Evolutionary conservation across 192 early-diverging fungal species (phyloP).

Genomic region (Tieghemiomyces parasiticus): DNA sequence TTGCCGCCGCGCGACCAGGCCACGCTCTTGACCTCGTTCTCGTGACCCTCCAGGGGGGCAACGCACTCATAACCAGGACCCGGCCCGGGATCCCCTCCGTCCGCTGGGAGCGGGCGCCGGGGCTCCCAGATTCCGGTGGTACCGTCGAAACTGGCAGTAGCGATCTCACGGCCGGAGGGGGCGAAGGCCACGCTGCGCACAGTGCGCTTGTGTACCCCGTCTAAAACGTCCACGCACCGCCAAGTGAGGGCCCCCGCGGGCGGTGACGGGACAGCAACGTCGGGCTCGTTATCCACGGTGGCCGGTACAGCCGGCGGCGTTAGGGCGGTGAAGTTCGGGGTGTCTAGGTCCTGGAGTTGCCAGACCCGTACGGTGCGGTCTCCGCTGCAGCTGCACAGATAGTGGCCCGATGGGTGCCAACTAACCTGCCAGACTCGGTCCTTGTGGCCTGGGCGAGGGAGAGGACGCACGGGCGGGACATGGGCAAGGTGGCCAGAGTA

Average conservation of each 20-base stretch:
- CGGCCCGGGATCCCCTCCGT: conserved; percentile 29
- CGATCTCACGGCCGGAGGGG: conserved; percentile 50
- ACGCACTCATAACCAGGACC: conserved; percentile 64
- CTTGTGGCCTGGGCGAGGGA: conserved; percentile 40
- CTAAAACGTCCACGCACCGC: conserved; percentile 55
- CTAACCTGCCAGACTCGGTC: conserved; percentile 77
- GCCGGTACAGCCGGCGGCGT: not conserved
- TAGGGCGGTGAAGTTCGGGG: not conserved
- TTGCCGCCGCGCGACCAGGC: conserved; percentile 70
- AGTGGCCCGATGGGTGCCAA: conserved; percentile 63
- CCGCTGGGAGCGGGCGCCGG: not conserved
- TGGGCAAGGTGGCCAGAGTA: not conserved
- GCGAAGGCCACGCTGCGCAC: conserved; percentile 80
- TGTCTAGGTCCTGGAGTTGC: conserved; percentile 14
- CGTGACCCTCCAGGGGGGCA: conserved; percentile 92
- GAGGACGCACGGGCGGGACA: not conserved
- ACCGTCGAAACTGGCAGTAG: conserved; percentile 86
- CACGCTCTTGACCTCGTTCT: conserved; percentile 93
- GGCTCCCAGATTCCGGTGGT: conserved; percentile 84
- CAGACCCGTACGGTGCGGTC: conserved; percentile 87
- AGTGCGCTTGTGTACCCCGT: conserved; percentile 82
- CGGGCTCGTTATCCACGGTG: not conserved
- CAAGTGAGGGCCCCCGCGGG: conserved; percentile 30
- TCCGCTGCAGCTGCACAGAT: conserved; percentile 69
- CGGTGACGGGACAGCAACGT: conserved; percentile 17